Base-by-base conservation (phyloP, 2,329 filamentous ascomycete genomes). In the Penicillium olsonii region DNA sequence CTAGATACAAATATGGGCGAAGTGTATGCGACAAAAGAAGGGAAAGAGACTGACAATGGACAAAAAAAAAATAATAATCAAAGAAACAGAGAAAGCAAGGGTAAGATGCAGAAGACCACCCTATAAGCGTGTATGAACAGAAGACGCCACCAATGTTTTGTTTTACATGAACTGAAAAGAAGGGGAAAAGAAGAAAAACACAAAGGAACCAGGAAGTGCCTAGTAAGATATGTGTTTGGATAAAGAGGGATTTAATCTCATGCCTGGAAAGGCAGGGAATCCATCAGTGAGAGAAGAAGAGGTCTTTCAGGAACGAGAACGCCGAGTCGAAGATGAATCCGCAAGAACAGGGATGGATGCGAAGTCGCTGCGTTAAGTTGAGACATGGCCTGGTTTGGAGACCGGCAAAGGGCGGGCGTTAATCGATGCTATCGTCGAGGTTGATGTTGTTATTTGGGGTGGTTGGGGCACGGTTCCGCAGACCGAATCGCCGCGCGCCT, bases 401-500 rank as follows among this genome's bases (percentile, higher is more conserved):
- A 26, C 19, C 35, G 39, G 26, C 26, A 11, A 20, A 27, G 37
- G n/a, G 8, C 9, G 19, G 41, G 31, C 42, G 31, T 61, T 57
- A 69, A 53, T 67, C 61, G 50, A 68, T 64, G 54, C 61, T 63
- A 48, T 67, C 62, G 39, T 68, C 61, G 26, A 69, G 49, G 50
- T 66, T 66, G 39, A 55, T 52, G 44, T 55, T 54, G 27, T 62
- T 62, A 18, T 65, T 61, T 9, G 55, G 55, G 11, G 55, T 51
- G 26, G 60, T 59, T 22, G 62, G 55, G 17, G 61, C 59, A 22
- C 66, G 67, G 44, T 57, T 62, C 50, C 69, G 59, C 18, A 71
- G 57, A 19, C 66, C 67, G 31, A 72, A 63, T 50, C 64, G 60
- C 27, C 69, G 66, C 15, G 66, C 60, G 2, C 69, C 67, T 14